Evolutionary conservation across 1,139 yeast genomes (phyloP).

Genomic region (Entelexis paramagnoliae): DNA sequence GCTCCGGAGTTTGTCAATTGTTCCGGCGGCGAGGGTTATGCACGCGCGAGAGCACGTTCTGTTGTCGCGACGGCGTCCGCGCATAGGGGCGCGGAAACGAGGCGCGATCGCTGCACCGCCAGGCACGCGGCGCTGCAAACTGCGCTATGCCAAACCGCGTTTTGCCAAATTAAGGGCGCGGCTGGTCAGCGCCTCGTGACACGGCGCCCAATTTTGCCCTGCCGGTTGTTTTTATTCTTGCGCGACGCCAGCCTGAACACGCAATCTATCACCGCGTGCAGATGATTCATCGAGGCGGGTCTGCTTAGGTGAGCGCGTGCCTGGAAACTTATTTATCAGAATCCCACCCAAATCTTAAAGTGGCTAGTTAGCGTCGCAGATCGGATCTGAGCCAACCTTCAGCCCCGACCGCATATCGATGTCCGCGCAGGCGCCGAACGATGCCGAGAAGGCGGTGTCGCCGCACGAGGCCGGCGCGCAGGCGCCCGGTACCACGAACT

Average conservation of each 20-base stretch:
- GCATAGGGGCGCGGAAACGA: too few species aligned
- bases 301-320: neutral
- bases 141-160: too few species aligned
- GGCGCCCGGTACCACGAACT: conserved; percentile 7
- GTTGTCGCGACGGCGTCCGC: too few species aligned
- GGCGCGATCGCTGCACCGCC: too few species aligned
- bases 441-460: conserved; percentile 1
- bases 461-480: neutral
- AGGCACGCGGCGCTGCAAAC: too few species aligned
- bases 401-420: neutral
- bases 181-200: too few species aligned
- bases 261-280: neutral
- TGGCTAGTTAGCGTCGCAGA: neutral
- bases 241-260: too few species aligned
- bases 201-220: too few species aligned
- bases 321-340: neutral
- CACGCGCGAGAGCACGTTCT: neutral
- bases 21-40: conserved; percentile 1
- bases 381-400: neutral
- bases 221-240: too few species aligned
- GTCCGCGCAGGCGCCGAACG: neutral
- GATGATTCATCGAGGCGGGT: neutral
- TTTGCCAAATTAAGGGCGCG: too few species aligned
- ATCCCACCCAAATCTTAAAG: neutral
- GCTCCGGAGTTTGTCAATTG: neutral